Percentiles rank a stretch among this genome's conserved stretches.
These are phyloP conservation scores for Graphilbum sp. DNA, from an alignment of 2,329 filamentous ascomycete genomes.

Conservation along the genomic window DNA sequence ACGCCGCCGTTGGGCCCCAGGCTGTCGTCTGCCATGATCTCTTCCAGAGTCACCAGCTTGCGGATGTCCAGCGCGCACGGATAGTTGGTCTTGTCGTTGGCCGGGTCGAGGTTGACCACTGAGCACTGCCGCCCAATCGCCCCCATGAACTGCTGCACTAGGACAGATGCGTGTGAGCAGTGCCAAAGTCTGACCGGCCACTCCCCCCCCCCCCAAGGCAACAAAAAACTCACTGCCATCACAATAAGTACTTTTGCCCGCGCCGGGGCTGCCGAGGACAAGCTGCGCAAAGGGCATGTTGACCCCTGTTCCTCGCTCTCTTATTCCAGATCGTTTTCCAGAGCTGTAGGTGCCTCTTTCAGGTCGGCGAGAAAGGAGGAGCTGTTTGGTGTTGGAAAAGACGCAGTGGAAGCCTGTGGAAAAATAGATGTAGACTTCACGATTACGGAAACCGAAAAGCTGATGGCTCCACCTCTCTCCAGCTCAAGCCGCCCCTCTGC, in stretches of 20 bases:
- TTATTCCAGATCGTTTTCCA: no score
- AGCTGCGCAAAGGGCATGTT: conserved; percentile 57
- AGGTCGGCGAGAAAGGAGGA: no score
- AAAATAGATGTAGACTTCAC: no score
- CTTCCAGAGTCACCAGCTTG: conserved; percentile 73
- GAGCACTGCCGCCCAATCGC: conserved; percentile 92
- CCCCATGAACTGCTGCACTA: conserved; percentile 91
- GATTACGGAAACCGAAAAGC: not conserved
- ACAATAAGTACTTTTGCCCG: conserved; percentile 95
- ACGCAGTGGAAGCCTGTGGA: not conserved
- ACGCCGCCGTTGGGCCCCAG: conserved; percentile 87
- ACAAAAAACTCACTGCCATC: conserved; percentile 61
- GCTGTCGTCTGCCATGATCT: conserved; percentile 83
- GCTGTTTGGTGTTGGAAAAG: not conserved
- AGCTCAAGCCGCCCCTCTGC: not conserved
- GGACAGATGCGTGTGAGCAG: no score
- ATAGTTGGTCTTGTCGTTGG: conserved; percentile 86
- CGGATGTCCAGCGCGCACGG: conserved; percentile 82
- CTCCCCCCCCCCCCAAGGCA: not conserved
- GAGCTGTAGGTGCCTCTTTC: no score
- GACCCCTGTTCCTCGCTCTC: not conserved
- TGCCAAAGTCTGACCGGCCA: not conserved
- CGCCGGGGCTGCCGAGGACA: conserved; percentile 82
- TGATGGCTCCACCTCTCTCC: not conserved
- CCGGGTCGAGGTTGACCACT: conserved; percentile 90